Evolutionary conservation across 306 rosid species (phyloP).

Genomic region (Leucaena leucocephala): DNA sequence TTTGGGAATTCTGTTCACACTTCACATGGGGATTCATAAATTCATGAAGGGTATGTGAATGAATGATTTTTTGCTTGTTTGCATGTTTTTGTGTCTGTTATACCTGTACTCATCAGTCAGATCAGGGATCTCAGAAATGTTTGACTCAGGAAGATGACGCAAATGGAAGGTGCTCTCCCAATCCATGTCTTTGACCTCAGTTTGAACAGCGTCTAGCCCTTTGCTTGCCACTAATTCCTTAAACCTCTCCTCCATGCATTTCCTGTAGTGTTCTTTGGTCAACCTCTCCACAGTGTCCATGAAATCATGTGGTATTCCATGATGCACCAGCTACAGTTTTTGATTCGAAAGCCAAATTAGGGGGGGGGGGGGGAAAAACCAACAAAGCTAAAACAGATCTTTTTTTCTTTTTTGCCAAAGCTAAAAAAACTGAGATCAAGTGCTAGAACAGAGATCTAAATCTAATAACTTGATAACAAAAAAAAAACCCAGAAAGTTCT

Average conservation of each 20-base stretch:
- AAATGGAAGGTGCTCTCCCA: constrained; percentile 73
- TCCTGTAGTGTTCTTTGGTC: constrained; percentile 67
- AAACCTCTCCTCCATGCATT: constrained; percentile 64
- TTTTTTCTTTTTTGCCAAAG: too few relatives aligned
- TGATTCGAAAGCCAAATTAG: background rate
- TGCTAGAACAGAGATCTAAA: background rate
- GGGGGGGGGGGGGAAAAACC: too few relatives aligned
- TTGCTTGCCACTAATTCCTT: constrained; percentile 57
- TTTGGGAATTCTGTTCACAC: background rate
- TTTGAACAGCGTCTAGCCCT: constrained; percentile 48
- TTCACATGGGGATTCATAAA: background rate
- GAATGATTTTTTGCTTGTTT: too few relatives aligned
- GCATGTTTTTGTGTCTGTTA: background rate
- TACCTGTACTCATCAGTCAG: constrained; percentile 63
- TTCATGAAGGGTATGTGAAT: background rate
- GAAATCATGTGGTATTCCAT: constrained; percentile 52
- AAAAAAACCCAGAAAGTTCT: too few relatives aligned
- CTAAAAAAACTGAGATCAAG: too few relatives aligned
- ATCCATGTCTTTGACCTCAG: constrained; percentile 64
- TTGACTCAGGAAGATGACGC: constrained; percentile 66
- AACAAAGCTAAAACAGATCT: background rate
- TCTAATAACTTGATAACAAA: background rate
- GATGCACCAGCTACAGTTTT: constrained; percentile 51
- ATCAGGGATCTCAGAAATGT: constrained; percentile 61
- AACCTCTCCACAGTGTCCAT: constrained; percentile 66